Evolutionary conservation across 306 rosid genomes (phyloP).

Genomic region (Malus sieversii): DNA sequence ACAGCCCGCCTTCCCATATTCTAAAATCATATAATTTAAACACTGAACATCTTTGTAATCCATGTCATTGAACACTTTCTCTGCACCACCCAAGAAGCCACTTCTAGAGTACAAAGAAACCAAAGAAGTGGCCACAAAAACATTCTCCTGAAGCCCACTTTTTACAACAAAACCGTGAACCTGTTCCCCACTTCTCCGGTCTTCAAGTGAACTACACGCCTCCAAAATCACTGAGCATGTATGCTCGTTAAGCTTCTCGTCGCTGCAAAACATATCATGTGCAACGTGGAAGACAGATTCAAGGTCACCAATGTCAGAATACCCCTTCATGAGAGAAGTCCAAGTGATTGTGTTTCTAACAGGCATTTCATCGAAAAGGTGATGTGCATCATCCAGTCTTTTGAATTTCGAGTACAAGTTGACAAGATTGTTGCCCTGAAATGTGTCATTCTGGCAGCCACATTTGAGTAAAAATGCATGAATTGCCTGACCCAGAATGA

Average conservation of each 20-base stretch:
- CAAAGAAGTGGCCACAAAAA: slow-evolving; percentile 40
- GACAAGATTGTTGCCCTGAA: slow-evolving; percentile 37
- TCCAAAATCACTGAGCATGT: slow-evolving; percentile 45
- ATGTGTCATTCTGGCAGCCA: slow-evolving; percentile 22
- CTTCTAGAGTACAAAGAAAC: slow-evolving; percentile 45
- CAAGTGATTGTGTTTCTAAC: slow-evolving; percentile 39
- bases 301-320: slow-evolving; percentile 23
- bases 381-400: slow-evolving; percentile 31
- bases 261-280: slow-evolving; percentile 26
- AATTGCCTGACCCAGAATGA: slow-evolving; percentile 33
- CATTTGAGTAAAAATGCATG: slow-evolving; percentile 41
- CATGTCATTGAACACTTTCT: slow-evolving; percentile 30
- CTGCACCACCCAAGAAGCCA: slow-evolving; percentile 28
- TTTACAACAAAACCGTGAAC: slow-evolving; percentile 37
- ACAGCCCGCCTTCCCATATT: slow-evolving; percentile 38
- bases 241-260: slow-evolving; percentile 41
- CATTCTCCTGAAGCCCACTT: slow-evolving; percentile 31
- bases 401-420: slow-evolving; percentile 32
- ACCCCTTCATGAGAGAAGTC: slow-evolving; percentile 53
- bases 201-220: slow-evolving; percentile 24
- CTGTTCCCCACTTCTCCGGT: slow-evolving; percentile 28
- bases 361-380: slow-evolving; percentile 42
- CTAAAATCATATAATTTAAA: slow-evolving; percentile 45
- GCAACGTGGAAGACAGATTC: slow-evolving; percentile 28
- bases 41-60: slow-evolving; percentile 35